These are phyloP conservation scores for Rhododendron henanense DNA, from an alignment of 148 eudicot species.

Conservation along the genomic window DNA sequence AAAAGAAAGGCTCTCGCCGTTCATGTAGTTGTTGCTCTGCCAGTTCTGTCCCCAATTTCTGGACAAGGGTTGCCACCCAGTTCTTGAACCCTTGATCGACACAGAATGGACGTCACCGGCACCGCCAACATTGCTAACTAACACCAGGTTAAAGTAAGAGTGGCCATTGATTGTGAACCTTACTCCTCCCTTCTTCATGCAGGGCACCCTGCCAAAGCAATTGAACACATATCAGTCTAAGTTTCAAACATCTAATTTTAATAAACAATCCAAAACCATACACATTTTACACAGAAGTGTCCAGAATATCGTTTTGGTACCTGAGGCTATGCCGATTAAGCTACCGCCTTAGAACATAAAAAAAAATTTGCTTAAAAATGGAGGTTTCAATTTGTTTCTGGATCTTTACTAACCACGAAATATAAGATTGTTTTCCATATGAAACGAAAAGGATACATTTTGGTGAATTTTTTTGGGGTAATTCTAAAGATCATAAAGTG, in stretches of 20 bases:
- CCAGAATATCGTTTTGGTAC: neutral
- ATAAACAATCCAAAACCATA: neutral
- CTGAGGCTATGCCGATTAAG: too few species aligned
- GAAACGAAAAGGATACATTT: too few species aligned
- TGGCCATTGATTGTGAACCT: constrained; percentile 35
- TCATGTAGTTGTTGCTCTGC: constrained; percentile 30
- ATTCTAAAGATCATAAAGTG: too few species aligned
- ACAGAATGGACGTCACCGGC: constrained; percentile 29
- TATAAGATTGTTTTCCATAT: too few species aligned
- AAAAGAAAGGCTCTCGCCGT: constrained; percentile 34
- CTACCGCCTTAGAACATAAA: too few species aligned
- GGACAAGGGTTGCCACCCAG: constrained; percentile 36
- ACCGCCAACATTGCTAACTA: constrained; percentile 30
- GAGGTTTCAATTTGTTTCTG: too few species aligned
- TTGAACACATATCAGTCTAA: neutral
- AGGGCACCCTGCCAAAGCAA: constrained; percentile 26
- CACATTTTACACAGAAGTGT: too few species aligned
- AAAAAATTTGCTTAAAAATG: too few species aligned
- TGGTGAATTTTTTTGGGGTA: too few species aligned
- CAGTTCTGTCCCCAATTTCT: constrained; percentile 38
- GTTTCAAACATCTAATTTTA: neutral
- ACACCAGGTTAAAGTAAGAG: constrained; percentile 31
- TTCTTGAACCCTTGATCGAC: constrained; percentile 29
- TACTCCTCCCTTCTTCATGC: constrained; percentile 31
- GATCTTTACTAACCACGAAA: too few species aligned